These are phyloP conservation scores for Phytopythium litorale DNA, from an alignment of 352 stramenopile species.

Conservation along the genomic window DNA sequence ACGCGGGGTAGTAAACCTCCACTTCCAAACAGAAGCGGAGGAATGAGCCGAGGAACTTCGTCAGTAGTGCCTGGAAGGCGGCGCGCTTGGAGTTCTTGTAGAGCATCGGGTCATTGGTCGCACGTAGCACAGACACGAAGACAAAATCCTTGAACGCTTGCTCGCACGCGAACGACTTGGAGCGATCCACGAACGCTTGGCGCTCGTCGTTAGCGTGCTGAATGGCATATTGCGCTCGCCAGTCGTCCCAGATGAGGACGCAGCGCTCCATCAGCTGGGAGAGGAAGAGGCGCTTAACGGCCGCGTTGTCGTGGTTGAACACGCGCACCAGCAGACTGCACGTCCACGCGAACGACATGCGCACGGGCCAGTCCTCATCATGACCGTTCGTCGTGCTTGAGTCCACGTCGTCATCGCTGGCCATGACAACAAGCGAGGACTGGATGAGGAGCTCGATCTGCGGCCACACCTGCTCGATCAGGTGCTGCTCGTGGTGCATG, in stretches of 20 bases:
- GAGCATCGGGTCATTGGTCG: conserved; percentile 67
- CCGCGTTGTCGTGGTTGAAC: conserved; percentile 73
- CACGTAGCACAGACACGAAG: conserved; percentile 39
- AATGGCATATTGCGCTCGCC: background rate
- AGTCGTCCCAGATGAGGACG: conserved; percentile 9
- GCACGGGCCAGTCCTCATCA: conserved; percentile 35
- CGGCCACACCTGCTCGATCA: conserved; percentile 83
- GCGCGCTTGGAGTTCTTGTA: conserved; percentile 59
- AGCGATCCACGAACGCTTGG: conserved; percentile 10
- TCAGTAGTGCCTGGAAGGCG: conserved; percentile 30
- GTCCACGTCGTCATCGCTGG: background rate
- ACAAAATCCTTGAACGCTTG: conserved; percentile 53
- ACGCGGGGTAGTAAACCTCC: background rate
- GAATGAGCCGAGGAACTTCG: conserved; percentile 34
- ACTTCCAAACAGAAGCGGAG: conserved; percentile 26
- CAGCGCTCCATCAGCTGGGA: conserved; percentile 60
- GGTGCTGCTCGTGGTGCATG: conserved; percentile 78
- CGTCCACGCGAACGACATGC: conserved; percentile 73
- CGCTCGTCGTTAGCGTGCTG: background rate
- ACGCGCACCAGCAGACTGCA: conserved; percentile 65
- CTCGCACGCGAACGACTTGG: conserved; percentile 34
- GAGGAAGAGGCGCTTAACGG: conserved; percentile 71
- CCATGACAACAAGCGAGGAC: conserved; percentile 26
- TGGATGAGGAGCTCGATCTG: conserved; percentile 56
- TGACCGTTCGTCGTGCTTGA: background rate